Evolutionary conservation across 257 asterid species (phyloP).

Genomic region (Salvia hispanica): DNA sequence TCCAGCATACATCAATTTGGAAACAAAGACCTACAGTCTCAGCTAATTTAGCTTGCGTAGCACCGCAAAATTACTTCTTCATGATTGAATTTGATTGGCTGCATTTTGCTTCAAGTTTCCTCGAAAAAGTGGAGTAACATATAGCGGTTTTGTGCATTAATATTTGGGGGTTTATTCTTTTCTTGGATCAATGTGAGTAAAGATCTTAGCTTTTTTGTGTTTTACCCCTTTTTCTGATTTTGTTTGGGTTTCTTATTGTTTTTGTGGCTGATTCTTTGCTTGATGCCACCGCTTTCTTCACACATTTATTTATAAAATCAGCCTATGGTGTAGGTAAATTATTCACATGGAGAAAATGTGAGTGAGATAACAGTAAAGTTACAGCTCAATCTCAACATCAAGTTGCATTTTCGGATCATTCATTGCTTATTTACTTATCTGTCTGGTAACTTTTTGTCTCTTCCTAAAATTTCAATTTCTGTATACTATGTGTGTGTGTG

Average conservation of each 20-base stretch:
- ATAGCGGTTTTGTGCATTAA: constrained; percentile 22
- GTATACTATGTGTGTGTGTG: background rate
- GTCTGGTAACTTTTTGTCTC: constrained; percentile 34
- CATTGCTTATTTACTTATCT: constrained; percentile 30
- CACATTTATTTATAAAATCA: constrained; percentile 31
- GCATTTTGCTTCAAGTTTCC: constrained; percentile 34
- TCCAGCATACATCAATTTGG: background rate
- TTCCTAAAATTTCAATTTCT: background rate
- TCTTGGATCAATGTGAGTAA: constrained; percentile 60
- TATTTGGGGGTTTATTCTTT: constrained; percentile 35
- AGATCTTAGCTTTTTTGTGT: constrained; percentile 40
- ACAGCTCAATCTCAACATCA: constrained; percentile 22
- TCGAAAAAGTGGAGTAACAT: constrained; percentile 28
- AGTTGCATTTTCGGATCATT: constrained; percentile 32
- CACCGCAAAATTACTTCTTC: constrained; percentile 25
- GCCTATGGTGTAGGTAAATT: constrained; percentile 41
- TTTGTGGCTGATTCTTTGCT: constrained; percentile 48
- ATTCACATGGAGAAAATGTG: constrained; percentile 48
- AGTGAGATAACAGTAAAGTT: constrained; percentile 20
- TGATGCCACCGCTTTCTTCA: constrained; percentile 37
- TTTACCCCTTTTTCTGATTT: constrained; percentile 1
- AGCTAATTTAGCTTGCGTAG: constrained; percentile 14
- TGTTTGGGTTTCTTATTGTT: constrained; percentile 29
- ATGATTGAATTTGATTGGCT: constrained; percentile 21
- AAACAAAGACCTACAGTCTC: constrained; percentile 1